Percentiles rank a stretch among this genome's conserved stretches.
These are phyloP conservation scores for Dorcoceras hygrometricum DNA, from an alignment of 257 asterid genomes.

Conservation along the genomic window DNA sequence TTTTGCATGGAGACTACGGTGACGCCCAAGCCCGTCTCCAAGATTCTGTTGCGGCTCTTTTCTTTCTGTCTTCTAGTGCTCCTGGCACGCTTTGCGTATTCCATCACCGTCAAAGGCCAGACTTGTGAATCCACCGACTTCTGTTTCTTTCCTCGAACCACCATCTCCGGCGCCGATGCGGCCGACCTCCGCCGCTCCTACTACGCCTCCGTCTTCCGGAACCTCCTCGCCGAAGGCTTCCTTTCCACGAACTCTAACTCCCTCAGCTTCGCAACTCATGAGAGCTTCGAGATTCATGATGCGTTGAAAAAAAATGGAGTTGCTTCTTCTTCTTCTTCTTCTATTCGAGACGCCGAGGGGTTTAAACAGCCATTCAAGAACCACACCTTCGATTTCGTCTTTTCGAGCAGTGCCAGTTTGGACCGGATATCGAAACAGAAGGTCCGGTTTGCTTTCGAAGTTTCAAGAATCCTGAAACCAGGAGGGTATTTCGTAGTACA, in stretches of 20 bases:
- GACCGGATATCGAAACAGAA: constrained; percentile 38
- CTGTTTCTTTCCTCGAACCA: constrained; percentile 33
- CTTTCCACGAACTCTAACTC: constrained; percentile 37
- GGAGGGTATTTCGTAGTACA: constrained; percentile 57
- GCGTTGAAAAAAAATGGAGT: constrained; percentile 54
- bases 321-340: constrained; percentile 34
- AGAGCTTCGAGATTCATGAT: constrained; percentile 32
- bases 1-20: neutral
- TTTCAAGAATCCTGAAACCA: constrained; percentile 44
- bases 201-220: constrained; percentile 47
- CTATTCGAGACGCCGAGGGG: constrained; percentile 21
- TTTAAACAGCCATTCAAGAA: constrained; percentile 33
- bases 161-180: neutral
- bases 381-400: constrained; percentile 45
- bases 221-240: constrained; percentile 41
- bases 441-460: constrained; percentile 42
- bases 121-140: constrained; percentile 40
- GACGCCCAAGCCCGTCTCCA: constrained; percentile 32
- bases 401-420: constrained; percentile 36
- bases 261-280: constrained; percentile 45
- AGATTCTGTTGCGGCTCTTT: constrained; percentile 48
- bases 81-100: constrained; percentile 55
- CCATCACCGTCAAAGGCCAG: constrained; percentile 42
- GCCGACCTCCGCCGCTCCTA: constrained; percentile 30
- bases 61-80: constrained; percentile 50